Percentiles rank a stretch among this genome's conserved stretches.
phyloP scores from a whole-genome alignment of 108 stramenopile species.

The Cafeteria roenbergensis region DNA sequence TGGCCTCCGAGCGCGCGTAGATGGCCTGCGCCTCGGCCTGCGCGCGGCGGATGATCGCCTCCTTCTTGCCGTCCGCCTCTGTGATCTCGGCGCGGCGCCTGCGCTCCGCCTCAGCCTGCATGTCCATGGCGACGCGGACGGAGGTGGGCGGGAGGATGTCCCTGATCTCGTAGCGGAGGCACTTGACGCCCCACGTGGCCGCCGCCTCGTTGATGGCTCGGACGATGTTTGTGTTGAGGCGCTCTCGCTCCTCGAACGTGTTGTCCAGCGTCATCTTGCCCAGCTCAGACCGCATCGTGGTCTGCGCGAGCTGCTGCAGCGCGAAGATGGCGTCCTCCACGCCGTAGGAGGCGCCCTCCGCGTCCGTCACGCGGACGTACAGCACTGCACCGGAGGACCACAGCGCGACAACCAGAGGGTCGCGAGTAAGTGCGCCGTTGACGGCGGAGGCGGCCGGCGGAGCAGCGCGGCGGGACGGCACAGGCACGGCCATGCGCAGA shows the following conservation, averaged over 20 bases:
- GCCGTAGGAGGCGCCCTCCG: slow-evolving; percentile 19
- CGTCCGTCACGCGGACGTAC: slow-evolving; percentile 10
- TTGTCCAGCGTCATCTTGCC: slow-evolving; percentile 25
- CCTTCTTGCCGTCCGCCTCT: slow-evolving; percentile 14
- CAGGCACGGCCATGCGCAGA: no score
- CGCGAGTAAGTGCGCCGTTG: no score
- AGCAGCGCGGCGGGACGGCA: no score
- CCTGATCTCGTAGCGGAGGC: slow-evolving; percentile 23
- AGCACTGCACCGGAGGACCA: no score
- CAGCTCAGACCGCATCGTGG: slow-evolving; percentile 23
- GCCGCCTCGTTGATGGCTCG: slow-evolving; percentile 18
- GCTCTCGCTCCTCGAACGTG: slow-evolving; percentile 22
- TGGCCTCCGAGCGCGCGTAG: slow-evolving; percentile 7
- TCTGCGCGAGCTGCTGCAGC: slow-evolving; percentile 23
- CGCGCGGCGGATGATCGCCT: slow-evolving; percentile 14
- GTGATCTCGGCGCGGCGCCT: slow-evolving; percentile 22
- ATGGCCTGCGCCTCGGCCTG: slow-evolving; percentile 24
- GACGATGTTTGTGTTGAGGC: slow-evolving; percentile 13
- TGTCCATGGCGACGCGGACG: slow-evolving; percentile 21
- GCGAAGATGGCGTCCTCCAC: slow-evolving; percentile 20
- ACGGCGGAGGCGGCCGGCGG: no score
- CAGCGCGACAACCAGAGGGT: no score
- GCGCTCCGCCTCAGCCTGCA: slow-evolving; percentile 27
- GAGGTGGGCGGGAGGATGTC: slow-evolving; percentile 18
- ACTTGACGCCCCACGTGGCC: slow-evolving; percentile 19